phyloP scores from a whole-genome alignment of 192 early-diverging fungal genomes.

The Coemansia sp. region DNA sequence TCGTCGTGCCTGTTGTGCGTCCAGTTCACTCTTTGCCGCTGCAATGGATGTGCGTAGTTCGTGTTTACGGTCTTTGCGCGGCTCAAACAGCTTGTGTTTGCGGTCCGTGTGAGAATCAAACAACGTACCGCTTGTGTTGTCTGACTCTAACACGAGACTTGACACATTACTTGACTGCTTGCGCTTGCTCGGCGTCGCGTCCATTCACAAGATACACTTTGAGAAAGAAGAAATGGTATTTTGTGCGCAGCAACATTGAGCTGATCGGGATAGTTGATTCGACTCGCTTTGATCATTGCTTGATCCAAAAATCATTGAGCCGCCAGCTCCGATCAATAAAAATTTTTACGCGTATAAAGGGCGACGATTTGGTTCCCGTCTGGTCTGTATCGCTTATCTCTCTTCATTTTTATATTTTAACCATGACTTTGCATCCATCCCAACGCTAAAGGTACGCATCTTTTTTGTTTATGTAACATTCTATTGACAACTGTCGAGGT shows the following conservation, averaged over 20 bases:
- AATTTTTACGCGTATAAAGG: neutral
- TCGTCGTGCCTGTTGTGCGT: constrained; percentile 9
- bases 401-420: neutral
- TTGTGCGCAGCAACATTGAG: neutral
- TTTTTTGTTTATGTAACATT: neutral
- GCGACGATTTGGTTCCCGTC: neutral
- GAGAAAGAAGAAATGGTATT: neutral
- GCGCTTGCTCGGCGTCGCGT: constrained; percentile 23
- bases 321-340: too few species aligned
- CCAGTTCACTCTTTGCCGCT: constrained; percentile 17
- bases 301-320: too few species aligned
- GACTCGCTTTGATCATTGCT: too few species aligned
- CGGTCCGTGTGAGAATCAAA: too few species aligned
- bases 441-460: constrained; percentile 5
- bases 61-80: constrained; percentile 15
- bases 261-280: neutral
- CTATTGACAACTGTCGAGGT: constrained; percentile 29
- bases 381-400: neutral
- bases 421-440: neutral
- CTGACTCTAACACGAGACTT: constrained; percentile 7
- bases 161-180: neutral
- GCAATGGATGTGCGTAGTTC: constrained; percentile 22
- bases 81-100: too few species aligned
- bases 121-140: neutral
- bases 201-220: constrained; percentile 8